These are phyloP conservation scores for Plasmopara muralis DNA, from an alignment of 352 stramenopile species.

Conservation along the genomic window DNA sequence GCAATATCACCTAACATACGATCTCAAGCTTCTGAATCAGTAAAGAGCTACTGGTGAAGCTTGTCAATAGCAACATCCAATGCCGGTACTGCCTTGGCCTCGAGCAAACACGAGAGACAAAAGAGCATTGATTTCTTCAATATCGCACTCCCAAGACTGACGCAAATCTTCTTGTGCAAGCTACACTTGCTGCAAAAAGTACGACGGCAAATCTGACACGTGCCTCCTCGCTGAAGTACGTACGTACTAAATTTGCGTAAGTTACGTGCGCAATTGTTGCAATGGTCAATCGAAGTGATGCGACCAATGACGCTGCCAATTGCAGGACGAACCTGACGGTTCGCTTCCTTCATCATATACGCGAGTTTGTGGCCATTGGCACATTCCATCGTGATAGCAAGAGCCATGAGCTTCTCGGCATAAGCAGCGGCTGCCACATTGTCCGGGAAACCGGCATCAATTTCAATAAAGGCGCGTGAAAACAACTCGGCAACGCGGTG, in stretches of 20 bases:
- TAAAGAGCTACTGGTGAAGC: conserved; percentile 3
- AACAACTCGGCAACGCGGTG: conserved; percentile 29
- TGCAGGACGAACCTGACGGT: conserved; percentile 11
- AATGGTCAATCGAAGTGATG: conserved; percentile 19
- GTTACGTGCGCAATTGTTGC: conserved; percentile 27
- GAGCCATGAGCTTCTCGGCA: conserved; percentile 25
- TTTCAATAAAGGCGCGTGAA: conserved; percentile 28
- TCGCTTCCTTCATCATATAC: conserved; percentile 31
- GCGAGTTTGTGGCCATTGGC: conserved; percentile 35
- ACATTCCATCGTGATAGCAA: conserved; percentile 31
- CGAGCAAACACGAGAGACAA: conserved; percentile 35
- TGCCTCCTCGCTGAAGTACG: conserved; percentile 21
- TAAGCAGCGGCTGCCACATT: conserved; percentile 20
- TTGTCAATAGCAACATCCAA: conserved; percentile 21
- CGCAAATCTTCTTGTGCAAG: conserved; percentile 34
- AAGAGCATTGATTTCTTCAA: conserved; percentile 31
- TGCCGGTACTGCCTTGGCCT: conserved; percentile 33
- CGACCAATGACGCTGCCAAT: conserved; percentile 11
- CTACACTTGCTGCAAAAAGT: conserved; percentile 33
- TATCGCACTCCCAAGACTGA: conserved; percentile 21
- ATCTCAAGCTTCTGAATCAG: too few relatives aligned
- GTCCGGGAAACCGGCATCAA: conserved; percentile 22
- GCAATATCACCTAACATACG: too few relatives aligned
- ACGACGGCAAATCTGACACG: conserved; percentile 33
- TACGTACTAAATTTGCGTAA: conserved; percentile 29